These are phyloP conservation scores for Escovopsis sp. DNA, from an alignment of 2,329 filamentous ascomycete species.

Conservation along the genomic window DNA sequence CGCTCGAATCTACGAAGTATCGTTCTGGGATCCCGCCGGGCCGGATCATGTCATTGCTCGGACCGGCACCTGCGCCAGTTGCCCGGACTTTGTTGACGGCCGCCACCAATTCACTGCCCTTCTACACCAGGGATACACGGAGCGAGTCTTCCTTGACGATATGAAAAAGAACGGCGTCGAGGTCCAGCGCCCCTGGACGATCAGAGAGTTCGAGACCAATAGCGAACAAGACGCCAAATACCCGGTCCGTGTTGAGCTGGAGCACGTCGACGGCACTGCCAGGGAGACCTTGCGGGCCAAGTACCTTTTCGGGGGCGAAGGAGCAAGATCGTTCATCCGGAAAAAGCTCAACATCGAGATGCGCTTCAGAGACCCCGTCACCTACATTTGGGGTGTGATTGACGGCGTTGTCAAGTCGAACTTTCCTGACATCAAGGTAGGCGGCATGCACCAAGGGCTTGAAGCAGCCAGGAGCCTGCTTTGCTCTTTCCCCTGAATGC, in stretches of 20 bases:
- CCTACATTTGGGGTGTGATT: constrained; percentile 63
- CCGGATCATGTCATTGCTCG: constrained; percentile 43
- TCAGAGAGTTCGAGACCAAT: constrained; percentile 44
- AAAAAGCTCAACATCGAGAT: constrained; percentile 54
- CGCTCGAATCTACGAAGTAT: constrained; percentile 68
- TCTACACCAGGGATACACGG: constrained; percentile 56
- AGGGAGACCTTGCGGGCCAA: constrained; percentile 53
- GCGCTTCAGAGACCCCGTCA: constrained; percentile 52
- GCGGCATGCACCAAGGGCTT: constrained; percentile 2
- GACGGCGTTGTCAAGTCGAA: constrained; percentile 58
- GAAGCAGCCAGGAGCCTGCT: no score
- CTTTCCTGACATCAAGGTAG: constrained; percentile 61
- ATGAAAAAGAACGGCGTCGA: constrained; percentile 43
- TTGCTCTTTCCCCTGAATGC: no score
- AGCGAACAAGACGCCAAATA: constrained; percentile 44
- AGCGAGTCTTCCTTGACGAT: constrained; percentile 53
- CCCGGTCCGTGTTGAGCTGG: constrained; percentile 64
- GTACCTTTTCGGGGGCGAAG: constrained; percentile 58
- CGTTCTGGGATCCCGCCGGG: constrained; percentile 52
- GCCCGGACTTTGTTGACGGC: constrained; percentile 66
- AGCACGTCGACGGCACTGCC: constrained; percentile 57
- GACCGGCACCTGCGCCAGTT: constrained; percentile 70
- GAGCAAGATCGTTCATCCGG: constrained; percentile 50
- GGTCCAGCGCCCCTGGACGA: constrained; percentile 50
- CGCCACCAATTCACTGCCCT: constrained; percentile 57